Base-by-base conservation (phyloP, 306 rosid species). In the Cicer pinnatifidum region DNA sequence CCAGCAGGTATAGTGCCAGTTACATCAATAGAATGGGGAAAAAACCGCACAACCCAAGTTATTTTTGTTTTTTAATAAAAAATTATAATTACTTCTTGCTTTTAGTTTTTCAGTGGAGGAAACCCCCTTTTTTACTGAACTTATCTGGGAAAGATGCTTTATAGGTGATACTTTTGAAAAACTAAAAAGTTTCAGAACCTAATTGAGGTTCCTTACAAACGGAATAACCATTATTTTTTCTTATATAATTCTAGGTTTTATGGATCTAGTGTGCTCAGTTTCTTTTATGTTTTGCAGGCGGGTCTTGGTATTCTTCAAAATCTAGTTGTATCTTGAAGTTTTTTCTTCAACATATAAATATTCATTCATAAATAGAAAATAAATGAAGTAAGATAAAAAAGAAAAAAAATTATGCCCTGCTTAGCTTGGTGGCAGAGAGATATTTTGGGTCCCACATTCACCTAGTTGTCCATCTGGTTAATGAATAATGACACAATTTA, bases 1-100 rank as follows among this genome's bases (percentile, higher is more conserved):
- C 96, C 81, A 87, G 98, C 97, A 94, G 98, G 98, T 92, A 78
- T 52, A 17, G 62, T 56, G 9, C 69, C 70, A 53, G 39, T 71
- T 66, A 68, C 46, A 65, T 33, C 66, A 72, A 35, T 57, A 15
- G 48, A 69, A 69, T 48, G 13, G 28, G 9, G 23, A 11, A 37
- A 33, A 43, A 5, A 45, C 67, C 13, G 11, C 67, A 40, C 54
- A 60, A 44, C 75, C 75, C 69, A 50, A 12, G 60, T 48, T 61
- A 73, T 52, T 70, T 75, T 35, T 63, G 20, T 59, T 70, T 73
- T 68, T 70, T 43, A 61, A 46, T 47, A 40, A 61, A 62, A 39
- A 39, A 33, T 67, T 80, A 12, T 47, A 23, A 59, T 76, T 19
- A 51, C 51, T 60, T 52, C n/a, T 15, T 56, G 37, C 35, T 15